Evolutionary conservation across 164 flowering plant genomes (phyloP).

Genomic region (Chloranthus sessilifolius): DNA sequence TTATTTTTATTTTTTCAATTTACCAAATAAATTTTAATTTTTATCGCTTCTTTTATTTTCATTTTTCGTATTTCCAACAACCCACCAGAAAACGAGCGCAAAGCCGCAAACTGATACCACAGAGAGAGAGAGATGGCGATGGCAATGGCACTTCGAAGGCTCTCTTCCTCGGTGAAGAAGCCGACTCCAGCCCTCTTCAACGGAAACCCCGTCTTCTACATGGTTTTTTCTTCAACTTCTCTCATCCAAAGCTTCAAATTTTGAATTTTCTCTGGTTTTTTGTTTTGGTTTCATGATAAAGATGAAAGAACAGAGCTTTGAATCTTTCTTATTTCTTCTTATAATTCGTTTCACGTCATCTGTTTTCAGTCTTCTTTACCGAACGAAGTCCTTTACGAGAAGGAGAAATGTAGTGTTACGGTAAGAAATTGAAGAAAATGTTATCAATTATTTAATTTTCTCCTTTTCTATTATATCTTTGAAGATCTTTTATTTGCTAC

Average conservation of each 20-base stretch:
- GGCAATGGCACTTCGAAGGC: slow-evolving; percentile 89
- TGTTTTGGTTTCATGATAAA: background rate
- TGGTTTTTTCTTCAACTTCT: slow-evolving; percentile 33
- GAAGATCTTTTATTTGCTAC: background rate
- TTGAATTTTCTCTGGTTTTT: background rate
- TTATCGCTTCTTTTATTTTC: background rate
- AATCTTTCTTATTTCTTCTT: background rate
- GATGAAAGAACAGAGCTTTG: too few relatives aligned
- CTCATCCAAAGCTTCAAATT: background rate
- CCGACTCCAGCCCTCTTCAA: slow-evolving; percentile 56
- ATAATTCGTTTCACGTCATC: background rate
- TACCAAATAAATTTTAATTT: background rate
- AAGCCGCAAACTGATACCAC: too few relatives aligned
- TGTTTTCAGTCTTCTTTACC: slow-evolving; percentile 71
- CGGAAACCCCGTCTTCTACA: slow-evolving; percentile 50
- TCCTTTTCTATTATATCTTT: too few relatives aligned
- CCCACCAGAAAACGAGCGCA: slow-evolving; percentile 13
- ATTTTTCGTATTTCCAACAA: background rate
- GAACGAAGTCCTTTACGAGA: slow-evolving; percentile 67
- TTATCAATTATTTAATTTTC: background rate
- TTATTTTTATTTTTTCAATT: too few relatives aligned
- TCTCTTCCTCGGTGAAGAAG: slow-evolving; percentile 65
- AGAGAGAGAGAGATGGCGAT: slow-evolving; percentile 61
- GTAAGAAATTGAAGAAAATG: slow-evolving; percentile 29
- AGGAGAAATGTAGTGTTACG: slow-evolving; percentile 56